Percentiles rank a stretch among this genome's conserved stretches.
These are phyloP conservation scores for Fusarium keratoplasticum DNA, from an alignment of 2,329 filamentous ascomycete genomes.

Conservation along the genomic window DNA sequence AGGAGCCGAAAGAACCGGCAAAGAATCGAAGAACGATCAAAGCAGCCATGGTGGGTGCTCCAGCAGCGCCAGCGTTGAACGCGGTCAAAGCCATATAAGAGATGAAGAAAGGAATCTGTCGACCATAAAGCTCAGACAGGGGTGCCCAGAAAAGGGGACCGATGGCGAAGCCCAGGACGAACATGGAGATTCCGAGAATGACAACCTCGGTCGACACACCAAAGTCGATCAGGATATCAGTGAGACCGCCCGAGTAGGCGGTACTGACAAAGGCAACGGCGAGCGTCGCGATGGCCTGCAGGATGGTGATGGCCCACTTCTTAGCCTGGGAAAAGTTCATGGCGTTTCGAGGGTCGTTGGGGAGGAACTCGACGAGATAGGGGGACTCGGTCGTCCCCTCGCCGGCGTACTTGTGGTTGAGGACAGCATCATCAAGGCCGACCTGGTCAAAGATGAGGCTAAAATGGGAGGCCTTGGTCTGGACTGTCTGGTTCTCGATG, in stretches of 20 bases:
- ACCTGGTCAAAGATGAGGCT: constrained; percentile 67
- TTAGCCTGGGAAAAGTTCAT: constrained; percentile 65
- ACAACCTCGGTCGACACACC: constrained; percentile 61
- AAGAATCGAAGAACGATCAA: constrained; percentile 78
- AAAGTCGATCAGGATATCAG: constrained; percentile 67
- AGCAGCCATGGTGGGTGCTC: constrained; percentile 66
- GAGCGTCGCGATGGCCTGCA: constrained; percentile 75
- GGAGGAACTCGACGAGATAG: constrained; percentile 75
- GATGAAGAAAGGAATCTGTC: constrained; percentile 68
- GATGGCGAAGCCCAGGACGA: constrained; percentile 71
- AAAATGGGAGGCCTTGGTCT: constrained; percentile 58
- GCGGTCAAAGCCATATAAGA: constrained; percentile 69
- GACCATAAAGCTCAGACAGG: constrained; percentile 72
- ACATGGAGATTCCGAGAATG: constrained; percentile 72
- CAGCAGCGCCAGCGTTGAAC: constrained; percentile 71
- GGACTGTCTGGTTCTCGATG: constrained; percentile 54
- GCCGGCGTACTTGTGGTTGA: constrained; percentile 67
- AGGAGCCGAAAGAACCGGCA: constrained; percentile 71
- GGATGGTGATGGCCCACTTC: constrained; percentile 75
- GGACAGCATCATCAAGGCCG: constrained; percentile 67
- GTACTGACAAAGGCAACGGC: constrained; percentile 77
- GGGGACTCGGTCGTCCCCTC: constrained; percentile 75
- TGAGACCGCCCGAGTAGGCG: constrained; percentile 71
- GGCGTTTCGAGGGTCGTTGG: constrained; percentile 75
- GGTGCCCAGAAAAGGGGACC: constrained; percentile 76